Evolutionary conservation across 192 early-diverging fungal species (phyloP).

Genomic region (Entomortierella parvispora): DNA sequence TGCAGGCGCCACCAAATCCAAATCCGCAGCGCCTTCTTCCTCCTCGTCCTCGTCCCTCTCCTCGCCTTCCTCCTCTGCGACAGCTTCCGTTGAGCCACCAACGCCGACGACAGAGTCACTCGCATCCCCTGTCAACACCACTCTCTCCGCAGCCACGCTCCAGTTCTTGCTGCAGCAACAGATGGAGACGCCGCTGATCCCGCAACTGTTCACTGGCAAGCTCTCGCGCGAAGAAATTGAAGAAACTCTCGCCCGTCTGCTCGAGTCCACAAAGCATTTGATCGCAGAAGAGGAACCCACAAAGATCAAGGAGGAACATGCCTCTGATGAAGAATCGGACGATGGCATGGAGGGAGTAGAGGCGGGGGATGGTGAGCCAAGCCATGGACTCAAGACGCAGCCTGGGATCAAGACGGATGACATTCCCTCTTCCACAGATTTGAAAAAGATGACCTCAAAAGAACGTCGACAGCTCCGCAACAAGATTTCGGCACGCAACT

Average conservation of each 20-base stretch:
- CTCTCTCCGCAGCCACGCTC: constrained; percentile 46
- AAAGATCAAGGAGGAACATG: constrained; percentile 37
- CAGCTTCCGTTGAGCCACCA: constrained; percentile 3
- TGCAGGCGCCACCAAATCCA: neutral
- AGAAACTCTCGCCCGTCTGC: constrained; percentile 32
- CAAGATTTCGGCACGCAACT: constrained; percentile 89
- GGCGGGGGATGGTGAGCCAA: constrained; percentile 18
- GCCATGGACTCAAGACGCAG: constrained; percentile 49
- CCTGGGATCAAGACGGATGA: constrained; percentile 53
- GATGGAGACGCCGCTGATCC: constrained; percentile 42
- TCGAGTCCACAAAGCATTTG: constrained; percentile 47
- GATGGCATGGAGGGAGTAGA: constrained; percentile 19
- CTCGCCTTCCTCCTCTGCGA: neutral
- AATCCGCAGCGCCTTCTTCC: constrained; percentile 1
- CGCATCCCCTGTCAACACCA: constrained; percentile 33
- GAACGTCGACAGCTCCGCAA: constrained; percentile 87
- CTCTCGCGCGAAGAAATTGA: constrained; percentile 45
- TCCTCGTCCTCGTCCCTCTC: neutral
- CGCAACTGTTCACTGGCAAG: constrained; percentile 48
- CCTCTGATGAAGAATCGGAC: constrained; percentile 48
- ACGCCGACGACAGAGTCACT: constrained; percentile 23
- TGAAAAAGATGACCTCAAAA: constrained; percentile 75
- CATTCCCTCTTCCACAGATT: constrained; percentile 59
- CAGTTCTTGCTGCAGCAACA: constrained; percentile 47
- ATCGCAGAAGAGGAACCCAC: constrained; percentile 11